Base-by-base conservation (phyloP, 2,329 filamentous ascomycete species). In the Magnaporthales sp. region DNA sequence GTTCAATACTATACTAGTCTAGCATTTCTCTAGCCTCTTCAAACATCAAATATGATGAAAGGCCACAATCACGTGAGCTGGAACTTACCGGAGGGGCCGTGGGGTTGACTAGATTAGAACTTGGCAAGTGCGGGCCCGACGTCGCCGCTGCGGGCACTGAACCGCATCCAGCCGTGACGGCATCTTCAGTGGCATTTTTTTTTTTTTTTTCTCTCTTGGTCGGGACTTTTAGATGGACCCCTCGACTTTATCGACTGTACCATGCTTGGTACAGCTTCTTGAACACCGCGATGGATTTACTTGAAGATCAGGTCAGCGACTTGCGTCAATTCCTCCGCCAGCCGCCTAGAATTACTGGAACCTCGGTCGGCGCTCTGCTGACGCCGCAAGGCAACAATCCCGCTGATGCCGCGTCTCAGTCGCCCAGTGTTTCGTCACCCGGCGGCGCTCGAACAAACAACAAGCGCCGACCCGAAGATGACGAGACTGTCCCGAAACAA, bases 291-390 rank as follows among this genome's bases (percentile, higher is more conserved):
- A 85, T 85, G 83, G 82, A 85, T 73, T 82, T 81, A 73, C 81
- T 85, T 70, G 81, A 84, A 72, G 80, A 78, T 67, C 83, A 85
- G 76, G 82, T 80, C 69, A 82, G 79, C 74, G 83, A 85, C 76
- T 75, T 85, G 76, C 81, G 81, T 7, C 84, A 63, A 31, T 62
- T 62, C 60, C 30, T 60, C 56, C 60, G 65, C 51, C 66, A 67
- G 31, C 68, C 60, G 26, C 66, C 73, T 24, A 72, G 70, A 71
- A 26, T 62, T 38, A 24, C 56, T 51, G 54, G 64, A 67, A 68
- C 32, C 67, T 58, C 67, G 51, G n/a, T 63, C 67, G 66, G 66
- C 62, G 68, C 70, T 67, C 62, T 67, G 67, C 71, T 72, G 68
- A 71, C 71, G 70, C 72, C 71, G 67, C 74, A 60, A 15, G 22